Evolutionary conservation across 2,329 filamentous ascomycete genomes (phyloP).

Genomic region (Teratosphaeria gauchensis): DNA sequence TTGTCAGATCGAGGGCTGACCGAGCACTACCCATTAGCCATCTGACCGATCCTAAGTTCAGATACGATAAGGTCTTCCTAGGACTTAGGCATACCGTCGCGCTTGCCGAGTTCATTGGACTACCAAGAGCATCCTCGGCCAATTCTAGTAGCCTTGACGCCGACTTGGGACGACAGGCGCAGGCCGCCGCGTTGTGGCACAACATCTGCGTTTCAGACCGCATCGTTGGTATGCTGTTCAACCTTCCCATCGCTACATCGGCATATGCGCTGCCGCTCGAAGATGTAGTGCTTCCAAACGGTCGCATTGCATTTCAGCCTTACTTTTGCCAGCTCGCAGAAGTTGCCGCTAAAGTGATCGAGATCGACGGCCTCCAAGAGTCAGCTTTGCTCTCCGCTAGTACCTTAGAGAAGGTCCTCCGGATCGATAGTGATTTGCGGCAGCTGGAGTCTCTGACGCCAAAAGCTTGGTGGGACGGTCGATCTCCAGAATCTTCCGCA

Average conservation of each 20-base stretch:
- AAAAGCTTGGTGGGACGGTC: conserved; percentile 15
- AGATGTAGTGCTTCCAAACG: background rate
- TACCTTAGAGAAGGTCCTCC: conserved; percentile 11
- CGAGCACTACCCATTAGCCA: conserved; percentile 12
- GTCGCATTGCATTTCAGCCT: conserved; percentile 1
- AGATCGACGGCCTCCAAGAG: conserved; percentile 4
- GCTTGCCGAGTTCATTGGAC: conserved; percentile 28
- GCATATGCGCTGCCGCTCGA: conserved; percentile 1
- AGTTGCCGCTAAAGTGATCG: conserved; percentile 5
- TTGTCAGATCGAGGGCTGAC: background rate
- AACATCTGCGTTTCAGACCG: conserved; percentile 3
- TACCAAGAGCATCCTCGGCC: conserved; percentile 8
- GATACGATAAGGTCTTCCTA: conserved; percentile 25
- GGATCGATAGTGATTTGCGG: conserved; percentile 15
- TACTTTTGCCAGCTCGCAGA: conserved; percentile 9
- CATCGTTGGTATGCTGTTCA: conserved; percentile 6
- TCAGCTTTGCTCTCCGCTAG: background rate
- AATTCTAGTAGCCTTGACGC: background rate
- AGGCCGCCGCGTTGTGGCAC: background rate
- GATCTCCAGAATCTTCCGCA: conserved; percentile 4
- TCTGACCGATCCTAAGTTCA: conserved; percentile 23
- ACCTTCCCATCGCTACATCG: conserved; percentile 4
- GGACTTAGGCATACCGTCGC: conserved; percentile 25
- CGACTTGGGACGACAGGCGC: background rate
- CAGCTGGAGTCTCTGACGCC: conserved; percentile 13